Conservation (phyloP, 179 eudicot species). For the Amaranthus tricolor region DNA sequence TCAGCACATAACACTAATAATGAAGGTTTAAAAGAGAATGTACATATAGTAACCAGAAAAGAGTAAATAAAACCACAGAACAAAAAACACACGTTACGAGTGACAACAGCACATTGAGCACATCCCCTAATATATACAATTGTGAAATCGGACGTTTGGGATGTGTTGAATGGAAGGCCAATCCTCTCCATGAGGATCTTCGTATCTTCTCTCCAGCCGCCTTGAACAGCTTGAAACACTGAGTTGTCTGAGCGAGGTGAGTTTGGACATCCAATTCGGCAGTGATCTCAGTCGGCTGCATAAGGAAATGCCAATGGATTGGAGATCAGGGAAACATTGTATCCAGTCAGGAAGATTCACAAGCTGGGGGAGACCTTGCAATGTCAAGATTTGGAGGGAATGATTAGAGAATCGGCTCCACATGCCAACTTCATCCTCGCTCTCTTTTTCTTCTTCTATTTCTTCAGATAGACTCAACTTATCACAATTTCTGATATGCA, state of each 20-base stretch:
- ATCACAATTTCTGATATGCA: neutral
- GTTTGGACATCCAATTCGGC: conserved; percentile 18
- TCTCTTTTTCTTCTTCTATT: neutral
- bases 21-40: too few relatives aligned
- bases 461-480: neutral
- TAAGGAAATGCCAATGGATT: neutral
- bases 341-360: conserved; percentile 9
- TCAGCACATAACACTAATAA: too few relatives aligned
- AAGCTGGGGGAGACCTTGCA: neutral
- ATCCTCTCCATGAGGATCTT: conserved; percentile 18
- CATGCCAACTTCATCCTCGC: neutral
- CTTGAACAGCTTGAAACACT: neutral
- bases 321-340: conserved; percentile 11
- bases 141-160: neutral
- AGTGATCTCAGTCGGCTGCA: conserved; percentile 8
- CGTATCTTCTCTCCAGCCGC: conserved; percentile 14
- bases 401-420: neutral
- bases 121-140: too few relatives aligned
- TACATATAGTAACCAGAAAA: too few relatives aligned
- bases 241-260: conserved; percentile 15
- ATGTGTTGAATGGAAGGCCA: conserved; percentile 24
- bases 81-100: too few relatives aligned
- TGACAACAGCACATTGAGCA: too few relatives aligned
- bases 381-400: neutral
- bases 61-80: too few relatives aligned